phyloP scores from a whole-genome alignment of 2,329 filamentous ascomycete species.

The Zymoseptoria pseudotritici region DNA sequence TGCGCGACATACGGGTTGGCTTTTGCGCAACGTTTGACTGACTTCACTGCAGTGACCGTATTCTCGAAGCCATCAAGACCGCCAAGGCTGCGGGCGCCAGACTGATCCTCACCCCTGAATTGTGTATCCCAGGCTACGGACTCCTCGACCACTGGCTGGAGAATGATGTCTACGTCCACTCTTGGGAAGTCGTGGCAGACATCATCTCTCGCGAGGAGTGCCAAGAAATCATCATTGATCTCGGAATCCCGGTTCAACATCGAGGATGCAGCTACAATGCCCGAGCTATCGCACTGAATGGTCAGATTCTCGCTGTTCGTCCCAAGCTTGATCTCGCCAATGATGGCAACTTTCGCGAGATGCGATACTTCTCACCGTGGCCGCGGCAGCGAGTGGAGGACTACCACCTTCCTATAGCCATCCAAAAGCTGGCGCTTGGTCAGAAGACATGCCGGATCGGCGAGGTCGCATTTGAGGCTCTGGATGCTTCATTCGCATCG shows the following conservation, averaged over 20 bases:
- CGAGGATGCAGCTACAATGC: slow-evolving; percentile 58
- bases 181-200: slow-evolving; percentile 54
- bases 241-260: slow-evolving; percentile 51
- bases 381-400: slow-evolving; percentile 53
- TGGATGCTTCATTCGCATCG: slow-evolving; percentile 55
- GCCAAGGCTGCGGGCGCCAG: slow-evolving; percentile 57
- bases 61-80: slow-evolving; percentile 53
- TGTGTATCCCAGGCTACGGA: slow-evolving; percentile 55
- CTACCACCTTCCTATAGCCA: slow-evolving; percentile 55
- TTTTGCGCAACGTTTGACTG: background rate
- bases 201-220: slow-evolving; percentile 55
- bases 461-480: slow-evolving; percentile 56
- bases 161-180: slow-evolving; percentile 33
- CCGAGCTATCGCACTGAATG: slow-evolving; percentile 56
- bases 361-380: slow-evolving; percentile 57
- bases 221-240: slow-evolving; percentile 56
- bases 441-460: slow-evolving; percentile 57
- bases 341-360: slow-evolving; percentile 53
- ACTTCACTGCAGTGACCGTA: slow-evolving; percentile 38
- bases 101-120: slow-evolving; percentile 44
- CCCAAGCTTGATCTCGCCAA: slow-evolving; percentile 67
- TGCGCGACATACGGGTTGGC: background rate
- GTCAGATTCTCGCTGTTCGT: slow-evolving; percentile 62
- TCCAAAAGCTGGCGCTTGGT: slow-evolving; percentile 48
- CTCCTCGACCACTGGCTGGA: slow-evolving; percentile 58